These are phyloP conservation scores for Cryptococcus jaspeensis DNA, from an alignment of 1,284 basidiomycete species.

Conservation along the genomic window DNA sequence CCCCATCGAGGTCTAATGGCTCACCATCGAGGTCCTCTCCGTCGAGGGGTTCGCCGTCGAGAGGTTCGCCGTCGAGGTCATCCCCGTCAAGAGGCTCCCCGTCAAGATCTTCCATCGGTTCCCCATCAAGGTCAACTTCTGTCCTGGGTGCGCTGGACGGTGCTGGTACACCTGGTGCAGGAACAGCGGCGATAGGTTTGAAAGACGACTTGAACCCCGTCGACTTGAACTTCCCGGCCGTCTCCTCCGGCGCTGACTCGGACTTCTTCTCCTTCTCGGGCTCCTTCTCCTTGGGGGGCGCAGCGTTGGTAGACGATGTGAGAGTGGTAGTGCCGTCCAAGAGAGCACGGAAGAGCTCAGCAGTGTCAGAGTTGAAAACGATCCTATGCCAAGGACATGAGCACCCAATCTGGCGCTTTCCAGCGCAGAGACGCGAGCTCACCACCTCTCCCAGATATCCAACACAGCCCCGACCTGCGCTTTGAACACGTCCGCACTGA, in stretches of 20 bases:
- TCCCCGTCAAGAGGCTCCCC: constrained; percentile 41
- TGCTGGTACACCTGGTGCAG: constrained; percentile 3
- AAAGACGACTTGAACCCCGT: constrained; percentile 58
- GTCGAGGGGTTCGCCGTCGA: constrained; percentile 35
- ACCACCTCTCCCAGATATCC: constrained; percentile 91
- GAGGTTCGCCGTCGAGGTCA: constrained; percentile 46
- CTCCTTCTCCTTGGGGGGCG: background rate
- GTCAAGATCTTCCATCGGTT: constrained; percentile 48
- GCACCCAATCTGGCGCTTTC: constrained; percentile 2
- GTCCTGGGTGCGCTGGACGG: constrained; percentile 35
- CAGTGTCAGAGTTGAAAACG: constrained; percentile 81
- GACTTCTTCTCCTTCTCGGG: constrained; percentile 2
- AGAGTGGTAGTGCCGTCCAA: constrained; percentile 61
- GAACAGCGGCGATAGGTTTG: constrained; percentile 36
- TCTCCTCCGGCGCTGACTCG: constrained; percentile 4
- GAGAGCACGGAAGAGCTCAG: constrained; percentile 65
- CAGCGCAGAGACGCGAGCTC: constrained; percentile 23
- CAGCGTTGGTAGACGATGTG: background rate
- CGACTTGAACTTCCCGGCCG: constrained; percentile 67
- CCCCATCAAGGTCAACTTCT: constrained; percentile 56
- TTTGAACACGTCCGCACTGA: constrained; percentile 91
- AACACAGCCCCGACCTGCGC: constrained; percentile 80
- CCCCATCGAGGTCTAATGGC: constrained; percentile 56
- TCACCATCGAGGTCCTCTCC: constrained; percentile 52
- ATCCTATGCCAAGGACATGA: constrained; percentile 62